Conservation (phyloP, 2,329 filamentous ascomycete genomes). For the Paraphoma sp. region DNA sequence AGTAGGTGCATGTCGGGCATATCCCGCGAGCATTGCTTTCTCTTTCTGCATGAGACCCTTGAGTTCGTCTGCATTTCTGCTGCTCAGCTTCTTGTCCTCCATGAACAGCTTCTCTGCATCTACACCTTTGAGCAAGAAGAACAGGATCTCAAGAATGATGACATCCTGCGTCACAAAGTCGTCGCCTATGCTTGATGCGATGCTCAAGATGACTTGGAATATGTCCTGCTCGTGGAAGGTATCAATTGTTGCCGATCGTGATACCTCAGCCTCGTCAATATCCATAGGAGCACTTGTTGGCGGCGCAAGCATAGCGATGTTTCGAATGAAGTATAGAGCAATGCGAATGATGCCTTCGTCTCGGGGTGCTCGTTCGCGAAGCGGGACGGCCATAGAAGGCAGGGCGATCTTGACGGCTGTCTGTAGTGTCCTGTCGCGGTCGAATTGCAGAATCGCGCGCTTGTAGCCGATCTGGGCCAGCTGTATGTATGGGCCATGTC, state of each 20-base stretch:
- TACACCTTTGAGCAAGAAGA: slow-evolving; percentile 90
- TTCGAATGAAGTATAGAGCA: slow-evolving; percentile 85
- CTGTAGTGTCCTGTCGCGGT: slow-evolving; percentile 77
- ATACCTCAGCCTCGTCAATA: slow-evolving; percentile 88
- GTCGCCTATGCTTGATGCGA: slow-evolving; percentile 91
- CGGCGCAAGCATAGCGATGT: slow-evolving; percentile 83
- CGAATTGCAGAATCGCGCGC: slow-evolving; percentile 82
- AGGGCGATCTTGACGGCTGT: slow-evolving; percentile 81
- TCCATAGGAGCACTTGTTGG: slow-evolving; percentile 76
- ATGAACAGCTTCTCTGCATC: slow-evolving; percentile 86
- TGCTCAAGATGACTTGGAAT: slow-evolving; percentile 80
- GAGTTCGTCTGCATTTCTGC: slow-evolving; percentile 75
- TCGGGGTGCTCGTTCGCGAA: slow-evolving; percentile 75
- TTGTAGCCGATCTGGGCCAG: slow-evolving; percentile 91
- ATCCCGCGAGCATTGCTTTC: slow-evolving; percentile 77
- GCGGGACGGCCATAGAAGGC: slow-evolving; percentile 81
- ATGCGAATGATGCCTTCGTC: slow-evolving; percentile 95
- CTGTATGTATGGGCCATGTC: slow-evolving; percentile 88
- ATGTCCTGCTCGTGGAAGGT: slow-evolving; percentile 91
- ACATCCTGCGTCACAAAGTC: slow-evolving; percentile 91
- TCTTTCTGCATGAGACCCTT: slow-evolving; percentile 80
- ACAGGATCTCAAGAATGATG: slow-evolving; percentile 88
- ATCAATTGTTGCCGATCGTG: slow-evolving; percentile 84
- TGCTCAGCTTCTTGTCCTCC: slow-evolving; percentile 74
- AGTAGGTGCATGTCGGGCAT: slow-evolving; percentile 79